Base-by-base conservation (phyloP, 495 filamentous ascomycete genomes). In the Acidomyces sp. region DNA sequence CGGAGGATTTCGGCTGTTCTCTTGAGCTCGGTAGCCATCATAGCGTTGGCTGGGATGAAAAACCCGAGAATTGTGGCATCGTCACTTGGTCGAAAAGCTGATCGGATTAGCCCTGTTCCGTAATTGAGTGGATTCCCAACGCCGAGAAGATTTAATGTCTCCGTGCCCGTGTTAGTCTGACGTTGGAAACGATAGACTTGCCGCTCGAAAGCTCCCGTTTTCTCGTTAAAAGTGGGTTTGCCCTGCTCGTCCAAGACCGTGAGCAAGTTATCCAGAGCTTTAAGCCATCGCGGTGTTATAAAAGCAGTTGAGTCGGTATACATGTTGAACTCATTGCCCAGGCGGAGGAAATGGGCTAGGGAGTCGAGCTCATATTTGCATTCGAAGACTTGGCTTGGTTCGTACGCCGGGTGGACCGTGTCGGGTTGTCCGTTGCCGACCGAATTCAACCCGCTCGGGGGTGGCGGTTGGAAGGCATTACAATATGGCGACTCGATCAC, bases 351-450 rank as follows among this genome's bases (percentile, higher is more conserved):
- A 56, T 85, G 75, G 3, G 86, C 90, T 0, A 99, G 70, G 1
- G 87, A 95, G 59, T 99, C 90, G 4, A 99, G 72, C 62, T 99
- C 90, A 61, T 95, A 99, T 62, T 99, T 99, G 71, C 90, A 99
- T 58, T 99, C 90, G 53, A 90, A 99, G 7, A 99, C 90, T 36
- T 74, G 71, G 0, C 71, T 72, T 5, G 77, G 78, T 51, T 94
- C 84, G 54, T 90, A 95, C 2, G 66, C 65, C 1, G 90, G 90
- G 52, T 94, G 84, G 0, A 99, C 90, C 11, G 53, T 62, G 53
- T 99, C 90, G 20, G 77, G 70, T 49, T 92, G 80, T 1, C 81
- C 80, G 50, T 82, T 92, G 39, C 64, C 65, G 30, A 75, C 76
- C 6, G 80, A 66, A 6, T 64, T 51, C 1, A 95, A 65, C 2